Evolutionary conservation across 805 yeast species (phyloP).

Genomic region (Suhomyces faveliae): DNA sequence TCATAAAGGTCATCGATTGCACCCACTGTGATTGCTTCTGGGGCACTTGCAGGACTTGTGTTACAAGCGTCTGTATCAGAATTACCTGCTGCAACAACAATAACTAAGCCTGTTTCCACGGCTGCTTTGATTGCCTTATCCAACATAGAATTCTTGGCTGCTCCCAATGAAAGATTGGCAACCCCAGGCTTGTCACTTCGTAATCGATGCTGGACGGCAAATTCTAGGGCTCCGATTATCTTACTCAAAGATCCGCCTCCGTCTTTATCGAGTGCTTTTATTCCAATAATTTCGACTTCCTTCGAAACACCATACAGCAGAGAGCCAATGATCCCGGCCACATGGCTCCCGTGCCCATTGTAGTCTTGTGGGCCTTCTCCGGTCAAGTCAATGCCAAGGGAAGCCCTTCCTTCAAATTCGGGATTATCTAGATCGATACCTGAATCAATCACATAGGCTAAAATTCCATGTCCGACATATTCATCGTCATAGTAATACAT

Average conservation of each 20-base stretch:
- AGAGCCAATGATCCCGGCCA: slow-evolving; percentile 86
- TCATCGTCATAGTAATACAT: slow-evolving; percentile 49
- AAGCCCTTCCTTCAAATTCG: slow-evolving; percentile 65
- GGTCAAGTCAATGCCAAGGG: slow-evolving; percentile 60
- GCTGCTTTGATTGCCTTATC: slow-evolving; percentile 80
- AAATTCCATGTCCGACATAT: slow-evolving; percentile 55
- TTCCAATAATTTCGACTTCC: slow-evolving; percentile 54
- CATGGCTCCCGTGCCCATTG: slow-evolving; percentile 92
- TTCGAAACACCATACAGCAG: slow-evolving; percentile 82
- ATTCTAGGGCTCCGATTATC: slow-evolving; percentile 65
- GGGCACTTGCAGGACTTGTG: slow-evolving; percentile 84
- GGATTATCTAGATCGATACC: slow-evolving; percentile 66
- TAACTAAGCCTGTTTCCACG: slow-evolving; percentile 62
- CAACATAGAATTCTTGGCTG: slow-evolving; percentile 61
- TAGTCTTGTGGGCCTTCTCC: slow-evolving; percentile 62
- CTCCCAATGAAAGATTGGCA: slow-evolving; percentile 80
- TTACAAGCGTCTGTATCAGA: slow-evolving; percentile 72
- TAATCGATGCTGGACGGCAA: slow-evolving; percentile 58
- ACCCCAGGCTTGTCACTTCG: slow-evolving; percentile 46
- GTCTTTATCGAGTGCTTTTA: slow-evolving; percentile 64
- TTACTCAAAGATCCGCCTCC: slow-evolving; percentile 75
- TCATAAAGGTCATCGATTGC: slow-evolving; percentile 80
- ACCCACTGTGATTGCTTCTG: slow-evolving; percentile 75
- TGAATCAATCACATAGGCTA: slow-evolving; percentile 80
- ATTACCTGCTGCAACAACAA: slow-evolving; percentile 89